Conservation (phyloP, 306 rosid genomes). For the Castanospermum australe region DNA sequence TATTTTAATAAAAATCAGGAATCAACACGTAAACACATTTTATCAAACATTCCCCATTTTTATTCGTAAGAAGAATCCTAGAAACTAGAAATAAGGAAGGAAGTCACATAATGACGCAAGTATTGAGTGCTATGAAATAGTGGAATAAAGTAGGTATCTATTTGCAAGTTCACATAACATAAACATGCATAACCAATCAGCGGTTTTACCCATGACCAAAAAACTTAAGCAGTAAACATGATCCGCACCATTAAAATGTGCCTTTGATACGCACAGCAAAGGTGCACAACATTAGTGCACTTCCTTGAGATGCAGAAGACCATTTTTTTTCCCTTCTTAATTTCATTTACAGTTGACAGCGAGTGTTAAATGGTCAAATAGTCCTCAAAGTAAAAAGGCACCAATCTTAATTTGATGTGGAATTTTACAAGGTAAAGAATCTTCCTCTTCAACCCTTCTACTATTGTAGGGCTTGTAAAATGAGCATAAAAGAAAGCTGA, state of each 20-base stretch:
- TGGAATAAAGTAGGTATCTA: neutral
- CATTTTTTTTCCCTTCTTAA: neutral
- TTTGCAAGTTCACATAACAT: neutral
- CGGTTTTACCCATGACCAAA: neutral
- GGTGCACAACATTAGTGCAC: neutral
- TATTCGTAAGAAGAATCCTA: neutral
- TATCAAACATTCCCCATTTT: neutral
- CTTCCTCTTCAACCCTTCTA: neutral
- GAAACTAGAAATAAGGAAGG: neutral
- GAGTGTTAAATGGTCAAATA: no score
- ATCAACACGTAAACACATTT: neutral
- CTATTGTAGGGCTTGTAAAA: no score
- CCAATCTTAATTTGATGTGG: neutral
- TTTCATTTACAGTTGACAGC: no score
- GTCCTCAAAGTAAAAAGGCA: no score
- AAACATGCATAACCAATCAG: neutral
- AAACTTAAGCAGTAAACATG: neutral
- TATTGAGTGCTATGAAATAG: neutral
- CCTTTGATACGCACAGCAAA: neutral
- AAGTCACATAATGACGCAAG: neutral
- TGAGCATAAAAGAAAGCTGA: neutral
- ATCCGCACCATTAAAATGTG: neutral
- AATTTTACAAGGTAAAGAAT: neutral
- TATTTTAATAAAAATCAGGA: neutral
- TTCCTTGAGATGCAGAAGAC: neutral